These are phyloP conservation scores for Cyclotella sp. DNA, from an alignment of 108 stramenopile genomes.

Conservation along the genomic window DNA sequence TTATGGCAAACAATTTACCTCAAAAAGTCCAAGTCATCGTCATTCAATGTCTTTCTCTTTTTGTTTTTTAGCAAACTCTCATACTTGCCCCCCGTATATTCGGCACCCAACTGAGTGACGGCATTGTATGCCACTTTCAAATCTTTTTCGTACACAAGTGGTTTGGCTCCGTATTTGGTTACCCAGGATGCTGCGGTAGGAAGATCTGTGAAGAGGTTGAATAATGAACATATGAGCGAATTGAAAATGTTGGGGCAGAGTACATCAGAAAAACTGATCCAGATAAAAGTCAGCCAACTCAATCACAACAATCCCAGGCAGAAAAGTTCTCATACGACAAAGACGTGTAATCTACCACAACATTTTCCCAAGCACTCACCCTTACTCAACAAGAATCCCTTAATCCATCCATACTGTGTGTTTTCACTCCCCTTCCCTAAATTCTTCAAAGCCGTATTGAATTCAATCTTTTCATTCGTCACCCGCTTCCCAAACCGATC, in stretches of 20 bases:
- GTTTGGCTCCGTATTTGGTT: constrained; percentile 77
- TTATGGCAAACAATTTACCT: constrained; percentile 12
- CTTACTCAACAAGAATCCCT: constrained; percentile 41
- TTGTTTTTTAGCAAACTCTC: constrained; percentile 85
- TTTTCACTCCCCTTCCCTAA: constrained; percentile 43
- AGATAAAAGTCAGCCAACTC: neutral
- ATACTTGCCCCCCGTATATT: constrained; percentile 90
- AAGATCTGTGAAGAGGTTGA: constrained; percentile 22
- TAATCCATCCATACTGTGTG: constrained; percentile 54
- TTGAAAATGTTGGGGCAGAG: neutral
- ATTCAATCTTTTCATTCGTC: constrained; percentile 57
- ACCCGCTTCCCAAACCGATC: constrained; percentile 73
- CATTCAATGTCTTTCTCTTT: constrained; percentile 77
- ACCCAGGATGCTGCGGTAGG: constrained; percentile 78
- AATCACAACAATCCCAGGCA: neutral
- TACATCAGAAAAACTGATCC: neutral
- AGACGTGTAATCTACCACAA: constrained; percentile 30
- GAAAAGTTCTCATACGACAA: neutral
- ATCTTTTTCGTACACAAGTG: constrained; percentile 81
- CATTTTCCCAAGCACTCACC: constrained; percentile 25
- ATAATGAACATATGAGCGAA: neutral
- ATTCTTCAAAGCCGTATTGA: constrained; percentile 70
- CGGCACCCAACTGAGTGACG: constrained; percentile 84
- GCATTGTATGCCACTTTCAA: constrained; percentile 75
- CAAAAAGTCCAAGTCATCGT: constrained; percentile 77